Percentiles rank a stretch among this genome's conserved stretches.
These are phyloP conservation scores for Potentilla sterilis DNA, from an alignment of 306 rosid genomes.

Conservation along the genomic window DNA sequence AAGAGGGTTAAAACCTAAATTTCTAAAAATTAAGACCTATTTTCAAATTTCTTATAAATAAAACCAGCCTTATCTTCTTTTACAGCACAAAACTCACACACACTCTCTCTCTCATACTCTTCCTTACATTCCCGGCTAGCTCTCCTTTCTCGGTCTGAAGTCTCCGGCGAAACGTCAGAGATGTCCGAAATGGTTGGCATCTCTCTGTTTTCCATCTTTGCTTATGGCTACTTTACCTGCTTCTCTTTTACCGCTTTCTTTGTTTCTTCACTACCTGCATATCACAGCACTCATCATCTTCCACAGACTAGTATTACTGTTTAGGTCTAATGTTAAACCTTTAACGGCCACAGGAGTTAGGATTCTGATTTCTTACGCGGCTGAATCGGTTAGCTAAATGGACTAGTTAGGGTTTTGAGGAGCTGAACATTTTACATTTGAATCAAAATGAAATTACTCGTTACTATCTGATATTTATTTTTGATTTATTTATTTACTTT, in stretches of 20 bases:
- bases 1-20: no score
- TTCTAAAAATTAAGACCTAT: no score
- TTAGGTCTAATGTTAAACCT: neutral
- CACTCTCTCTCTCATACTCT: neutral
- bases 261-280: neutral
- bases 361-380: neutral
- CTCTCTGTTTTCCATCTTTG: neutral
- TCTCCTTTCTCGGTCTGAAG: neutral
- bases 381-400: neutral
- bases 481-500: no score
- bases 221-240: neutral
- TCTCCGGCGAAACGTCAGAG: neutral
- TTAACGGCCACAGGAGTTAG: neutral
- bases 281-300: neutral
- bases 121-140: neutral
- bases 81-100: neutral
- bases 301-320: neutral
- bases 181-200: neutral
- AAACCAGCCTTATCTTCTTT: neutral
- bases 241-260: neutral
- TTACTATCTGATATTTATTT: neutral
- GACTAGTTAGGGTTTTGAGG: neutral
- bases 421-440: neutral
- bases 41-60: no score
- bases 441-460: no score